Base-by-base conservation (phyloP, 441 rosid species). In the Syzygium syzygioides region DNA sequence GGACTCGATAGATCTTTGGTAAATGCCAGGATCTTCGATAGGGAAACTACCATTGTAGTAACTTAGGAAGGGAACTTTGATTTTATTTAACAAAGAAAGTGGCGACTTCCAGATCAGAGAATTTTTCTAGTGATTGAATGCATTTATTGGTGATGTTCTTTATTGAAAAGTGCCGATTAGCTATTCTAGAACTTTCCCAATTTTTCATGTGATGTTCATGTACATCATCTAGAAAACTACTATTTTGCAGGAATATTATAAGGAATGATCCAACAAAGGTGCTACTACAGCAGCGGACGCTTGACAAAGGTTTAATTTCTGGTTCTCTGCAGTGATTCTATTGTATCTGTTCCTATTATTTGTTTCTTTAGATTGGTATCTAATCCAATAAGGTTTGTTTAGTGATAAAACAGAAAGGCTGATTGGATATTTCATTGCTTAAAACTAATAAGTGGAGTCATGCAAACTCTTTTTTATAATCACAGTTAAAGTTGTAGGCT, bases 251-350 rank as follows among this genome's bases (percentile, higher is more conserved):
- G 99, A 94, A 90, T 92, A 88, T 96, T 68, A 79, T 91, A 28
- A 80, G 71, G 88, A 94, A 94, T 54, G 96, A 93, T 89, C 88
- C 94, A 55, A 88, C 76, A 55, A 93, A 92, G 90, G 93, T 93
- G 88, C 92, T 91, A 59, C 93, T 98, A 76, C 97, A 92, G 90
- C 95, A 93, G 92, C 95, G 95, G 93, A 86, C 92, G 52, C 89
- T 85, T 59, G 91, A 89, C 55, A 91, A 91, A 95, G 97, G 99
- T 96, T 12, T 55, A 18, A 30, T 80, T 13, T 85, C 64, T 32
- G 41, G 30, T 90, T 85, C 85, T 88, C 10, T 14, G 41, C 19
- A 28, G n/a, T 64, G 87, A 23, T 62, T 8, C 86, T 45, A 19
- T 86, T 50, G 55, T 85, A 54, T 80, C 85, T 48, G 37, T 55